Conservation (phyloP, 2,329 filamentous ascomycete genomes). For the Xylariales sp. region DNA sequence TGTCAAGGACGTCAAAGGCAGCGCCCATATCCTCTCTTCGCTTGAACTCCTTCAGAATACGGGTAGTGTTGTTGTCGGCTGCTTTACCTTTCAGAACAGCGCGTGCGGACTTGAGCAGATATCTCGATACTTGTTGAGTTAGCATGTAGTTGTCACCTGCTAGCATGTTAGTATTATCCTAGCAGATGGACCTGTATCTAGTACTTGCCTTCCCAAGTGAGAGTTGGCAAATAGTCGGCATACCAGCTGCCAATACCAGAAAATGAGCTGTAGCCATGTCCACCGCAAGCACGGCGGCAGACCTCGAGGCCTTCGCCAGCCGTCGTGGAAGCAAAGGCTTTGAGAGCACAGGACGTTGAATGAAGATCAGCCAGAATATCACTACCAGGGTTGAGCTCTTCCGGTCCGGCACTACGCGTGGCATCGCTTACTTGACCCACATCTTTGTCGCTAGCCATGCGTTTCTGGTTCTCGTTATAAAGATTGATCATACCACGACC, state of each 20-base stretch:
- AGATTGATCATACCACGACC: slow-evolving; percentile 71
- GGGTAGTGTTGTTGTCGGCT: slow-evolving; percentile 60
- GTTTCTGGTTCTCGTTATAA: slow-evolving; percentile 68
- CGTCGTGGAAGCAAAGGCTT: slow-evolving; percentile 66
- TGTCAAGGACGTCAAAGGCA: slow-evolving; percentile 69
- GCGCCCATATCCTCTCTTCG: slow-evolving; percentile 64
- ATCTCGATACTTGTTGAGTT: slow-evolving; percentile 72
- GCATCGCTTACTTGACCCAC: slow-evolving; percentile 35
- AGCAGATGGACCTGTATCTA: too few species aligned
- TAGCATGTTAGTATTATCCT: too few species aligned
- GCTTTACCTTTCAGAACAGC: slow-evolving; percentile 61
- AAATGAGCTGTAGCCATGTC: slow-evolving; percentile 72
- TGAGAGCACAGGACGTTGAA: slow-evolving; percentile 71
- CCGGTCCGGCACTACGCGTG: slow-evolving; percentile 58
- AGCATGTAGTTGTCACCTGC: slow-evolving; percentile 83
- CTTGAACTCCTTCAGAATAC: slow-evolving; percentile 61
- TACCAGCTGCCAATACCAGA: slow-evolving; percentile 73
- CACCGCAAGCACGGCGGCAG: slow-evolving; percentile 70
- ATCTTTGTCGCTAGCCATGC: slow-evolving; percentile 43
- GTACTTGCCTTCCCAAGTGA: slow-evolving; percentile 73
- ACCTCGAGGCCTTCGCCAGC: slow-evolving; percentile 72
- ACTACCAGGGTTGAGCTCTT: slow-evolving; percentile 61
- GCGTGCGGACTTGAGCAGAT: slow-evolving; percentile 71
- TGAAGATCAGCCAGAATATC: slow-evolving; percentile 70
- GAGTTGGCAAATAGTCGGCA: slow-evolving; percentile 66